A percentile compares a stretch with the other conserved stretches of the same genome.
phyloP scores from a whole-genome alignment of 805 yeast species.

The Dipodascus albidus region DNA sequence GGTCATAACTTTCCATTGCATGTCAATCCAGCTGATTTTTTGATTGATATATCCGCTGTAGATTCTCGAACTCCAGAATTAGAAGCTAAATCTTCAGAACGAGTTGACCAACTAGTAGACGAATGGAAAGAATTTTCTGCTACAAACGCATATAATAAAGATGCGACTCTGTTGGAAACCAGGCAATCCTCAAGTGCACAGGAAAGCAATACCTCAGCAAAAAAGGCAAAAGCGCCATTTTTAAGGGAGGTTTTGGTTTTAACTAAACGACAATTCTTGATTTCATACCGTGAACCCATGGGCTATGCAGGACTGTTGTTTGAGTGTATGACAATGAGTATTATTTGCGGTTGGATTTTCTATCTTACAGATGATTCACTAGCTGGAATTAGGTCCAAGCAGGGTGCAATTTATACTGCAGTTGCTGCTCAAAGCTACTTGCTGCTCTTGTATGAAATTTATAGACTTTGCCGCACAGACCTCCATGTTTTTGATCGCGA shows the following conservation, averaged over 20 bases:
- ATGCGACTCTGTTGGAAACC: background rate
- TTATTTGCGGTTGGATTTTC: slow-evolving; percentile 69
- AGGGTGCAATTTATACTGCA: slow-evolving; percentile 42
- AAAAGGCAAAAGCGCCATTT: slow-evolving; percentile 29
- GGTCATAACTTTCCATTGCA: slow-evolving; percentile 36
- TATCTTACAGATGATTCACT: slow-evolving; percentile 38
- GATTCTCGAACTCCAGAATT: slow-evolving; percentile 34
- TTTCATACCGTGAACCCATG: slow-evolving; percentile 40
- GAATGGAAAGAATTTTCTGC: slow-evolving; percentile 26
- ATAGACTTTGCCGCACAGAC: slow-evolving; percentile 44
- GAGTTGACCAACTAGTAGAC: slow-evolving; percentile 27
- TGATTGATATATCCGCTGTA: slow-evolving; percentile 46
- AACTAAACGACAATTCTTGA: slow-evolving; percentile 33
- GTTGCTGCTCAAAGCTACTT: slow-evolving; percentile 45
- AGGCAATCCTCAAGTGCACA: slow-evolving; percentile 8
- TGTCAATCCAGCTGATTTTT: slow-evolving; percentile 51
- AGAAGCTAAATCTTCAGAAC: slow-evolving; percentile 25
- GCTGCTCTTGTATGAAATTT: slow-evolving; percentile 45
- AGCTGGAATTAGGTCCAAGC: slow-evolving; percentile 52
- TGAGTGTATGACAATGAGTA: slow-evolving; percentile 43
- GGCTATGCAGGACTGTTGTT: slow-evolving; percentile 34
- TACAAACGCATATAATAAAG: background rate
- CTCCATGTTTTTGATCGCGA: slow-evolving; percentile 53
- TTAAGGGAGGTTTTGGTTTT: slow-evolving; percentile 34
- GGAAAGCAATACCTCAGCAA: slow-evolving; percentile 13